A percentile compares a stretch with the other conserved stretches of the same genome.
Evolutionary conservation across 345 rosid species (phyloP).

Genomic region (Murraya paniculata): DNA sequence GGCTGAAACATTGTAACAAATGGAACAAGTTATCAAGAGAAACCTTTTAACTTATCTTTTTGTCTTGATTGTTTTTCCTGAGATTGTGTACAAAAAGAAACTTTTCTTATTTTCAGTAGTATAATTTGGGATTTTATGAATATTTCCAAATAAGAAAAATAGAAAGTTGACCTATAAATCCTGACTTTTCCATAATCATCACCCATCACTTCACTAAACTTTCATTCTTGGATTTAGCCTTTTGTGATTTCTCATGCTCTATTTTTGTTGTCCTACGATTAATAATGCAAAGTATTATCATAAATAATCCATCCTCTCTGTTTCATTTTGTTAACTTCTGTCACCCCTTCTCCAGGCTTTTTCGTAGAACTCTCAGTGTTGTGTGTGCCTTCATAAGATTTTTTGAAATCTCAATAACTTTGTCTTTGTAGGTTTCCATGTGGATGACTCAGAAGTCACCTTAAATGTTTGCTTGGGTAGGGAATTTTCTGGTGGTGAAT

Average conservation of each 20-base stretch:
- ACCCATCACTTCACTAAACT: neutral
- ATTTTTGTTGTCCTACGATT: neutral
- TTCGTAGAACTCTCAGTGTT: neutral
- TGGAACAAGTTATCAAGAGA: neutral
- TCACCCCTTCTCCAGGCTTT: neutral
- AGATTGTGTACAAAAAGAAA: neutral
- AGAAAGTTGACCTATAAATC: neutral
- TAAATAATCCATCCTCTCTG: neutral
- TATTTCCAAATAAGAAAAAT: neutral
- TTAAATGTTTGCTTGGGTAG: slow-evolving; percentile 93
- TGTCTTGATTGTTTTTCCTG: neutral
- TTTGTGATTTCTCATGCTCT: neutral
- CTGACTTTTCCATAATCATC: neutral
- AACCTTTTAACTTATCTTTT: neutral
- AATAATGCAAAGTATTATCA: neutral
- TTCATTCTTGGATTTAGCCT: neutral
- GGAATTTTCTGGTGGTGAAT: slow-evolving; percentile 85
- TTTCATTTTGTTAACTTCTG: neutral
- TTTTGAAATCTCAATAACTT: slow-evolving; percentile 10
- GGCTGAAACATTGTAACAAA: neutral
- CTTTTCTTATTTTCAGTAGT: neutral
- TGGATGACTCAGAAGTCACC: slow-evolving; percentile 94
- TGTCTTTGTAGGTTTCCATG: slow-evolving; percentile 75
- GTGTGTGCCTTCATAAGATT: slow-evolving; percentile 11
- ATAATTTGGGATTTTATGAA: neutral